Evolutionary conservation across 2,329 filamentous ascomycete genomes (phyloP), one percentile per base, ranked within the genome.

Genomic region (Clonostachys solani): DNA sequence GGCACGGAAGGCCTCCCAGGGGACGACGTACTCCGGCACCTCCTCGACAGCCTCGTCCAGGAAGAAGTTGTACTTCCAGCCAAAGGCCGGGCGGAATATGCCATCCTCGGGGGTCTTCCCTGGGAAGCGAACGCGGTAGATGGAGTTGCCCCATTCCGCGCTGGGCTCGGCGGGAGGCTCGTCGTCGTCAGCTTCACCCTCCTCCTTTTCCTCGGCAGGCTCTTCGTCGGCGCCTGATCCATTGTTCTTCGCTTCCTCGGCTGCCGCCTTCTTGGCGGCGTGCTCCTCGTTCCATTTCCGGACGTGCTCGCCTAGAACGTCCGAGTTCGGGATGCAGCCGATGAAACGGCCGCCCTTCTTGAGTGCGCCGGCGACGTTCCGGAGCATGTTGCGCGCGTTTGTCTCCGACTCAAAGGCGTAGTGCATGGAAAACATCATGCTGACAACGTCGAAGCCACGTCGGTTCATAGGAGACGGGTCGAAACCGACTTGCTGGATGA

Each of bases 351-450:
- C 94, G 19, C 94, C 94, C 63, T 97, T 96, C 66, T 92, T 96
- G 59, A 99, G 68, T 3, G 88, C 81, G 1, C 91, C 88, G 0
- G 94, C 86, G 4, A 99, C 92, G 60, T 99, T 99, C 59, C 84
- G 81, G 47, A 99, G 77, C 94, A 99, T 97, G 52, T 83, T 88
- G 41, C 90, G 83, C 3, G 92, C 90, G 66, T 96, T 95, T 43
- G 83, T 81, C 65, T 99, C 92, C 45, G 77, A 89, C 72, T 97
- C 94, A 57, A 97, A 99, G 6, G 94, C 92, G 65, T 99, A 99
- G 70, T 99, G 94, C 84, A 99, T 94, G 60, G 91, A 95, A 67
- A 99, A 99, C 94, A 99, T 99, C 82, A 96, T 96, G 61, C 87
- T 91, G 52, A 99, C 92, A 40, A 97, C 88, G 63, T 99, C 94